Evolutionary conservation across 2,329 filamentous ascomycete genomes (phyloP).

Genomic region (Arthrobotrys entomopaga): DNA sequence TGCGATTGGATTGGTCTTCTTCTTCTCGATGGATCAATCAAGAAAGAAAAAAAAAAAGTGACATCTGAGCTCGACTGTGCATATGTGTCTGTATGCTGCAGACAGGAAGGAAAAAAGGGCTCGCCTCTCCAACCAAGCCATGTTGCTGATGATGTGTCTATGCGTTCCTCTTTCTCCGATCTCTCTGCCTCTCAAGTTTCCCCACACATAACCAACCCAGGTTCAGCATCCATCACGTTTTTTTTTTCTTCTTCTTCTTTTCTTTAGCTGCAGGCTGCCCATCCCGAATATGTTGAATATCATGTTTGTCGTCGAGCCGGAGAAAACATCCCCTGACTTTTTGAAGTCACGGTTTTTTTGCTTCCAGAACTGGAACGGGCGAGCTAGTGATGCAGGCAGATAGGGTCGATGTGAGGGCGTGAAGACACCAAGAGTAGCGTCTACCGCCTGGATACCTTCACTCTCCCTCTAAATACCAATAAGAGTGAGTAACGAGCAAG

Average conservation of each 20-base stretch:
- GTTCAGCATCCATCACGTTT: conserved; percentile 50
- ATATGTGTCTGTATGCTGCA: conserved; percentile 43
- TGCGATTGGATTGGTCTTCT: conserved; percentile 33
- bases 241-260: conserved; percentile 12
- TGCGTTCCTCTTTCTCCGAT: conserved; percentile 14
- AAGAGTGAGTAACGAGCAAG: conserved; percentile 43
- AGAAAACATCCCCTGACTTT: conserved; percentile 41
- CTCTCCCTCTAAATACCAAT: conserved; percentile 45
- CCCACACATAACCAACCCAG: conserved; percentile 44
- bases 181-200: conserved; percentile 5
- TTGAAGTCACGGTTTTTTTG: conserved; percentile 41
- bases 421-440: no score
- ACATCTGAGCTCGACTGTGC: conserved; percentile 51
- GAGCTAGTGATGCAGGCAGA: conserved; percentile 23
- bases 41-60: conserved; percentile 26
- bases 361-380: conserved; percentile 35
- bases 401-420: conserved; percentile 18
- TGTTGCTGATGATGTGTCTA: conserved; percentile 54
- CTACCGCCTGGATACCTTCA: conserved; percentile 42
- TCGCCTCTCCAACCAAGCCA: conserved; percentile 27
- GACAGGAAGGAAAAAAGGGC: neutral
- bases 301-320: neutral
- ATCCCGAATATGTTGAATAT: neutral
- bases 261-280: neutral
- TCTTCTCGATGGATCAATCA: conserved; percentile 36